Conservation (phyloP, 2,329 filamentous ascomycete species). For the Colletotrichum phormii region DNA sequence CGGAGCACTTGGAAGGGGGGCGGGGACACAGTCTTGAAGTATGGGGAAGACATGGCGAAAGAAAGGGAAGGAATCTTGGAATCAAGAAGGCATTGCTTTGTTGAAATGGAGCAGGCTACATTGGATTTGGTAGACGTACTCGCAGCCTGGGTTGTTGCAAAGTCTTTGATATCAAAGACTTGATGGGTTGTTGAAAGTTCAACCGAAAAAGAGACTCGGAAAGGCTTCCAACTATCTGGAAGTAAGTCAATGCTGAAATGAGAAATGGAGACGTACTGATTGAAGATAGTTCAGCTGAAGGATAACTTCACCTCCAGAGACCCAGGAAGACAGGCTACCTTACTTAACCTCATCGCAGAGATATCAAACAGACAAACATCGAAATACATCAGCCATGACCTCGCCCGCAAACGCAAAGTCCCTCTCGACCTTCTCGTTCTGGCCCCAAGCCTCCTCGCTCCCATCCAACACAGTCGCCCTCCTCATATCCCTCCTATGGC, state of each 20-base stretch:
- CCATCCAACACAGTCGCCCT: conserved; percentile 66
- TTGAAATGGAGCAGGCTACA: background rate
- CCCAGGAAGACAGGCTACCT: background rate
- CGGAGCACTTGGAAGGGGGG: background rate
- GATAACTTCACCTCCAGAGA: background rate
- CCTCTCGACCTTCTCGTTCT: conserved; percentile 43
- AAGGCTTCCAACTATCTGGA: background rate
- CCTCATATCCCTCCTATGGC: conserved; percentile 63
- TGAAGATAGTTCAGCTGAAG: background rate
- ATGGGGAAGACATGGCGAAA: background rate
- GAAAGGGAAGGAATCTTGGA: background rate
- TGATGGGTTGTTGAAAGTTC: background rate
- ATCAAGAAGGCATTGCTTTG: background rate
- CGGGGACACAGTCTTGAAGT: background rate
- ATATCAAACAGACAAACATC: background rate
- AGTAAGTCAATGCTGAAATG: background rate
- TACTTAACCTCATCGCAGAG: background rate
- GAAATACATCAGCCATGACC: background rate
- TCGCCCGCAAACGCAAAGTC: conserved; percentile 22
- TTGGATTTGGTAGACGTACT: background rate
- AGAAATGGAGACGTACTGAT: background rate
- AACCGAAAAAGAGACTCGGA: background rate
- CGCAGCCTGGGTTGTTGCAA: background rate
- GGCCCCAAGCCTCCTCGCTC: conserved; percentile 50
- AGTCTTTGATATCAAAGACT: background rate